Base-by-base conservation (phyloP, 169 alveolate species). In the Plasmodium gaboni region DNA sequence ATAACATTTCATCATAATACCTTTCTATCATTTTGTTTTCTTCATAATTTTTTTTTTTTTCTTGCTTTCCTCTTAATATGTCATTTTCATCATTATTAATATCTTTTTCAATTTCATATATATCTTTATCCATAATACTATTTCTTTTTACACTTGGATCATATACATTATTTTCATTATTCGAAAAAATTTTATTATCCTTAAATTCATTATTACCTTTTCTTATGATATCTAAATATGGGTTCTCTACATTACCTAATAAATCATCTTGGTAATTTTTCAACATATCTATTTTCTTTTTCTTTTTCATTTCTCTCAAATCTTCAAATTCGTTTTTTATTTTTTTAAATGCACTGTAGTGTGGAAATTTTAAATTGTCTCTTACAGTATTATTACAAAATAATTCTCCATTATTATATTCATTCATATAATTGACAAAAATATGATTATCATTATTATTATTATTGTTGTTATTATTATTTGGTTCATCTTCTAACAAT, bases 301-400 rank as follows among this genome's bases (percentile, higher is more conserved):
- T 55, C 22, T 13, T 55, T 55, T 55, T 55, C 12, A 6, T 12
- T 55, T 55, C 22, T 55, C 64, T 55, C 9, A 55, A 55, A 55
- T 55, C 64, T 55, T 55, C 64, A 55, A 55, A 55, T 55, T 55
- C 64, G 17, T 55, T 55, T 55, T 55, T 55, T 1, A 55, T 55
- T 55, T 13, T 55, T 55, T 55, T 55, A 55, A 17, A 17, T 55
- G 24, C 13, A 17, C 22, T 22, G 4, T 17, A 17, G 2, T 55
- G 64, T 17, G 64, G 2, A 38, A 38, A 38, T 38, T 38, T 38
- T 3, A 38, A 5, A 38, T 38, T 38, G 4, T 38, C 46, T 38
- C 46, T 38, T 38, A 5, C 9, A 5, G 46, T 5, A 5, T 38
- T 38, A 38, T 5, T 38, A 38, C 46, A 38, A 38, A 38, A 38